phyloP scores from a whole-genome alignment of 164 flowering plant species.

The Vitis rupestris region DNA sequence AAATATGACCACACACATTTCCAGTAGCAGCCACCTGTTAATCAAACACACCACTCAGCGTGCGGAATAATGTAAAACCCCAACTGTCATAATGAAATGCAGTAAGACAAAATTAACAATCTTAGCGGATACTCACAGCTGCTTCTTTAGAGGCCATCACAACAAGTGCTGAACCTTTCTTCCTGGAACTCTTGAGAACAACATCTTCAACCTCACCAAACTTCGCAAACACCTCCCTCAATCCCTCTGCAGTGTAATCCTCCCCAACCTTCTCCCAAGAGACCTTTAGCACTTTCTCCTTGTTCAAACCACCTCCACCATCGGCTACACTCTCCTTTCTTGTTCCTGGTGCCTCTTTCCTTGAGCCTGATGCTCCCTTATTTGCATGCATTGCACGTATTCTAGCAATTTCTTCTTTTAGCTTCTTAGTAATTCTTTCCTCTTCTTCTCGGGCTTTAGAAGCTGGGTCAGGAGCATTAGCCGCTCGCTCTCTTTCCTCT shows the following conservation, averaged over 20 bases:
- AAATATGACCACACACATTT: conserved; percentile 50
- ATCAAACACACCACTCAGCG: background rate
- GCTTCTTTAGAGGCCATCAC: conserved; percentile 78
- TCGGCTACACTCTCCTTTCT: conserved; percentile 9
- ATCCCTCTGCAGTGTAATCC: conserved; percentile 51
- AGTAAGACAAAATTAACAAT: background rate
- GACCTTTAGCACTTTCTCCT: conserved; percentile 66
- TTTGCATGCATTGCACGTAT: conserved; percentile 60
- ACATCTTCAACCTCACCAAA: conserved; percentile 91
- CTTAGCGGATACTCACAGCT: conserved; percentile 42
- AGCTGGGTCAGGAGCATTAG: conserved; percentile 41
- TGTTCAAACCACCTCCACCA: conserved; percentile 40
- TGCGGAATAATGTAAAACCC: background rate
- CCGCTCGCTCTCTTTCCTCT: conserved; percentile 64
- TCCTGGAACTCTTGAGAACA: conserved; percentile 59
- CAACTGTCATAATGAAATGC: background rate
- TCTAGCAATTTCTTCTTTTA: conserved; percentile 67
- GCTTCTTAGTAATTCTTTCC: conserved; percentile 54
- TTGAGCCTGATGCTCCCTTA: conserved; percentile 18
- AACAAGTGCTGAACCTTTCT: conserved; percentile 69
- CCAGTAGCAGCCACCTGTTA: conserved; percentile 64
- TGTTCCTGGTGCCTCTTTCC: conserved; percentile 10
- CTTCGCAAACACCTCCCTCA: conserved; percentile 55
- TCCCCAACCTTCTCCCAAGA: conserved; percentile 66
- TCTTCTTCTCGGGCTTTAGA: conserved; percentile 50